A percentile compares a stretch with the other conserved stretches of the same genome.
Conservation (phyloP, 768 basidiomycete species). For the Suillus fuscotomentosus region DNA sequence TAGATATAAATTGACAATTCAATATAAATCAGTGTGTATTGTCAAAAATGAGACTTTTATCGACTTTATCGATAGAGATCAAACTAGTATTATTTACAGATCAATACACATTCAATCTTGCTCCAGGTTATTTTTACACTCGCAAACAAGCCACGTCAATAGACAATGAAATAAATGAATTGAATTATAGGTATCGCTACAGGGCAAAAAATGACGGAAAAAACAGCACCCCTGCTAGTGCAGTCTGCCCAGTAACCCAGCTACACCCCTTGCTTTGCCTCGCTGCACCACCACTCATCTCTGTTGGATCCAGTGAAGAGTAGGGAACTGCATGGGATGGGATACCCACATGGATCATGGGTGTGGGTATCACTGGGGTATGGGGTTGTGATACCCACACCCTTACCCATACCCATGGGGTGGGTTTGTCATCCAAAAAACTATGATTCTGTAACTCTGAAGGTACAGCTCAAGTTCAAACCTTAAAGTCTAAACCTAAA, state of each 20-base stretch:
- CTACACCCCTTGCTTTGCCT: too few relatives aligned
- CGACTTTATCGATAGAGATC: background rate
- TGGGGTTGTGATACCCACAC: too few relatives aligned
- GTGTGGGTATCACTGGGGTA: too few relatives aligned
- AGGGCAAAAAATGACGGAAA: background rate
- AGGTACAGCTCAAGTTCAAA: too few relatives aligned
- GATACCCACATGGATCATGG: too few relatives aligned
- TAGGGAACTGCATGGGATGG: too few relatives aligned
- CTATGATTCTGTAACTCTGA: too few relatives aligned
- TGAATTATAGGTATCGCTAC: background rate
- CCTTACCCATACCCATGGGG: too few relatives aligned
- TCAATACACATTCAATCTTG: too few relatives aligned
- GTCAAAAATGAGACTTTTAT: background rate
- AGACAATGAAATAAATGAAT: background rate
- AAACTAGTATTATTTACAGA: background rate
- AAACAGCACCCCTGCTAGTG: background rate
- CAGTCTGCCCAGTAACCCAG: background rate
- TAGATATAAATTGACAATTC: background rate
- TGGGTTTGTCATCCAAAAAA: too few relatives aligned
- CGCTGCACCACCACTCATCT: background rate
- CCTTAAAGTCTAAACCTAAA: too few relatives aligned
- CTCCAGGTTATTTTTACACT: too few relatives aligned
- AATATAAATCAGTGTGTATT: background rate
- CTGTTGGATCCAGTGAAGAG: background rate
- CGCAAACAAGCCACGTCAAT: background rate